Conservation (phyloP, 768 basidiomycete genomes). For the Lentinula sp. region DNA sequence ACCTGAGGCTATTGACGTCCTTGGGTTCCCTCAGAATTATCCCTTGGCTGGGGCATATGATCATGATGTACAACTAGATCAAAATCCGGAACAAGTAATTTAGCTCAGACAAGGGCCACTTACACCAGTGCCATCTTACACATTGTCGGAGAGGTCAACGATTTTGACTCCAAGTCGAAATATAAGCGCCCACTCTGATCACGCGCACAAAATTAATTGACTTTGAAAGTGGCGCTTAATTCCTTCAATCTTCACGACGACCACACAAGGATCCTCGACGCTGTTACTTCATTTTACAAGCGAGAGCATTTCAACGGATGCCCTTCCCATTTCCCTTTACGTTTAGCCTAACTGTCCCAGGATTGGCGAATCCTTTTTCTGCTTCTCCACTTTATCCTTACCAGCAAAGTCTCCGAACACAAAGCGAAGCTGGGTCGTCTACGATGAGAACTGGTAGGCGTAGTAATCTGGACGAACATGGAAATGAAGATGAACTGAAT, state of each 20-base stretch:
- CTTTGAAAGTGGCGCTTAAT: too few relatives aligned
- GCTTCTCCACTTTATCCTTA: conserved; percentile 12
- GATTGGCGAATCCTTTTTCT: conserved; percentile 61
- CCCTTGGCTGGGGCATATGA: too few relatives aligned
- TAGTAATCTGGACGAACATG: not conserved
- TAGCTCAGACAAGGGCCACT: too few relatives aligned
- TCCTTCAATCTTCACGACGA: not conserved
- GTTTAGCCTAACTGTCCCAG: conserved; percentile 61
- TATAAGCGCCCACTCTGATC: too few relatives aligned
- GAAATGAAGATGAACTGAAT: not conserved
- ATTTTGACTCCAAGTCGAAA: too few relatives aligned
- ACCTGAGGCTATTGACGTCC: too few relatives aligned
- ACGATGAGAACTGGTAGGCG: not conserved
- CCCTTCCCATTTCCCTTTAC: conserved; percentile 56
- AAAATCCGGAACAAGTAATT: too few relatives aligned
- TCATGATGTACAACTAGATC: too few relatives aligned
- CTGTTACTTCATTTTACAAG: not conserved
- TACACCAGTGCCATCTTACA: too few relatives aligned
- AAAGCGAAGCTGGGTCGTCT: not conserved
- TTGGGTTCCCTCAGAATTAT: too few relatives aligned
- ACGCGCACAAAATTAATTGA: too few relatives aligned
- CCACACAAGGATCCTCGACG: not conserved
- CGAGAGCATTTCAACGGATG: not conserved
- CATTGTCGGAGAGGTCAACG: too few relatives aligned
- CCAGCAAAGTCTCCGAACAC: conserved; percentile 18